Conservation (phyloP, 495 filamentous ascomycete genomes). For the Hyphodiscus hymeniophilus region DNA sequence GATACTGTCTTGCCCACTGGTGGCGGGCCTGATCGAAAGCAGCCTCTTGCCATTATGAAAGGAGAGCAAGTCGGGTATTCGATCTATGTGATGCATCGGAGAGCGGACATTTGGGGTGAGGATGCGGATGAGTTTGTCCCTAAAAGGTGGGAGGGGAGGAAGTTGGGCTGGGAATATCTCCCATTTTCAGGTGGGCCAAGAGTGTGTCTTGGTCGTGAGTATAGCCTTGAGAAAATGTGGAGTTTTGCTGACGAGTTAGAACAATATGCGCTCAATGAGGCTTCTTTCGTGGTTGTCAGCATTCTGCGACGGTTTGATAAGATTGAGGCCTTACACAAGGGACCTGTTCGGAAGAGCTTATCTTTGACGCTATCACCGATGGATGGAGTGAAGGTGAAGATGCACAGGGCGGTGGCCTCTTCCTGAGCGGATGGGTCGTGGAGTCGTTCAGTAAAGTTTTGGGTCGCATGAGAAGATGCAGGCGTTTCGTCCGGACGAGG, state of each 20-base stretch:
- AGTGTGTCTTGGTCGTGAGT: conserved; percentile 68
- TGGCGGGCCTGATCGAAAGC: conserved; percentile 38
- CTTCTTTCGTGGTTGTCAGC: conserved; percentile 58
- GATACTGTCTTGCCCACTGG: conserved; percentile 43
- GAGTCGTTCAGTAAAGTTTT: neutral
- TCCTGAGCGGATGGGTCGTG: neutral
- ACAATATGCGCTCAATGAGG: conserved; percentile 72
- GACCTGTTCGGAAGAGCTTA: conserved; percentile 12
- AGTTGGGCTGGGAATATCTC: conserved; percentile 47
- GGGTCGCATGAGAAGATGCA: no score
- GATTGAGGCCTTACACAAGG: conserved; percentile 34
- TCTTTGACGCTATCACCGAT: conserved; percentile 5
- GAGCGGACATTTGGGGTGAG: conserved; percentile 25
- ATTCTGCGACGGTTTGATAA: conserved; percentile 61
- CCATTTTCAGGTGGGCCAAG: conserved; percentile 55
- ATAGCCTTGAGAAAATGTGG: neutral
- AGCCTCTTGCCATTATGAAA: conserved; percentile 37
- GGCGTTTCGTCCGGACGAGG: neutral
- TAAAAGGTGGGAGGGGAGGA: conserved; percentile 42
- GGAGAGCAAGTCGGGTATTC: conserved; percentile 20
- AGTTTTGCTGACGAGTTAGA: conserved; percentile 22
- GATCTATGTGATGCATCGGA: conserved; percentile 16
- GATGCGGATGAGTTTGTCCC: conserved; percentile 46
- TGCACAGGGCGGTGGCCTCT: conserved; percentile 7
- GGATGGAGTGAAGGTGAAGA: conserved; percentile 13